Evolutionary conservation across 495 filamentous ascomycete species (phyloP), one percentile per base, ranked within the genome.

Genomic region (Bombardia bombarda): DNA sequence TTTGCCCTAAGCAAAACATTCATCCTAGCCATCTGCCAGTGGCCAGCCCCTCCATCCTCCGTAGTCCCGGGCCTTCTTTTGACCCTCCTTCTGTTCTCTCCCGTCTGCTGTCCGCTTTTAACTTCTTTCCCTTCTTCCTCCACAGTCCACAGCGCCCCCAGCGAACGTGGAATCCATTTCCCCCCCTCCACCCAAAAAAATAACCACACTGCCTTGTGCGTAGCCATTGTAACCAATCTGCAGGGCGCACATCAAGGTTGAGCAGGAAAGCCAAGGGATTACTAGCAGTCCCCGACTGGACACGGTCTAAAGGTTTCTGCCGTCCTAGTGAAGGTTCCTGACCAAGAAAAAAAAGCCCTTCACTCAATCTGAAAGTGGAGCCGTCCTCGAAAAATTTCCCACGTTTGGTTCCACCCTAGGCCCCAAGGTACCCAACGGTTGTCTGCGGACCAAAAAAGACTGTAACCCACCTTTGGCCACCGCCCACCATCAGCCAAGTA

Each of bases 401-500:
- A 40, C 46, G 37, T 44, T 42, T 33, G 32, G 19, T 33, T 44
- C 46, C 14, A 40, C 35, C 28, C n/a, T 34, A 32, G 48, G 42
- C 51, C 26, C 45, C 50, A 46, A 36, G 37, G 42, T 45, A 45
- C 43, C 44, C 45, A 53, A 56, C 53, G 47, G 56, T 32, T 54
- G 47, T 25, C 45, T 44, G 44, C 55, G 40, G 42, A 38, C 44
- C 25, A 40, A 42, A 42, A 35, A 40, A 35, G 28, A 45, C n/a
- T 37, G 40, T 49, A 48, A 47, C 50, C 49, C 45, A 49, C 45
- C 45, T 41, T 18, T 52, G 51, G 32, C 57, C 49, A 46, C 47
- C 52, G 45, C 51, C 56, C 52, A 40, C 44, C 49, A 50, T 52
- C 54, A 53, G 43, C 51, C 51, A 58, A 53, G 55, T 53, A 50